Percentiles rank a stretch among this genome's conserved stretches.
These are phyloP conservation scores for Penicillium riverlandense DNA, from an alignment of 495 filamentous ascomycete genomes.

Conservation along the genomic window DNA sequence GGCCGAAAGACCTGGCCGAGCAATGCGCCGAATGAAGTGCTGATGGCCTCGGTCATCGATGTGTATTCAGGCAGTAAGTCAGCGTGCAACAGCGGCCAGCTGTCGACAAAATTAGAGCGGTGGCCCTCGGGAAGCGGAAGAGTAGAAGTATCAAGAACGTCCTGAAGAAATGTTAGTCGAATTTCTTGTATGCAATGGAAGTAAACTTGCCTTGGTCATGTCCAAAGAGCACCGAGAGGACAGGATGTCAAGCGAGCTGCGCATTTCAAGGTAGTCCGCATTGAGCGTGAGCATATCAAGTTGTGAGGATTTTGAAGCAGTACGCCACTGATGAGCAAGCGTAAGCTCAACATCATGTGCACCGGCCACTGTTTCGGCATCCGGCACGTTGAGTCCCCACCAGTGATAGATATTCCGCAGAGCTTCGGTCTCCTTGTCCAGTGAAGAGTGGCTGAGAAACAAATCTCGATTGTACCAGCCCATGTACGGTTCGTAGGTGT, in stretches of 20 bases:
- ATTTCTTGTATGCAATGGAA: neutral
- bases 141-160: conserved; percentile 52
- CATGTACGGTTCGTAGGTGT: conserved; percentile 72
- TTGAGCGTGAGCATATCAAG: conserved; percentile 22
- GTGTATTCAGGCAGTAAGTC: conserved; percentile 33
- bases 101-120: conserved; percentile 57
- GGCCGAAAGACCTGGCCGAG: conserved; percentile 23
- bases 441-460: conserved; percentile 9
- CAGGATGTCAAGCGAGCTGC: conserved; percentile 34
- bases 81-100: conserved; percentile 53
- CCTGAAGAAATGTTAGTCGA: conserved; percentile 27
- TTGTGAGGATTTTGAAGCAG: conserved; percentile 14
- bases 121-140: conserved; percentile 52
- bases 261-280: conserved; percentile 24
- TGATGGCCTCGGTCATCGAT: conserved; percentile 23
- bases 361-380: conserved; percentile 21
- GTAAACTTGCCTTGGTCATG: conserved; percentile 18
- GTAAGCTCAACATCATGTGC: conserved; percentile 2
- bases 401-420: conserved; percentile 26
- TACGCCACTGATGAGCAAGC: conserved; percentile 1
- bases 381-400: conserved; percentile 35
- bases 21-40: conserved; percentile 28
- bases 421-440: conserved; percentile 22
- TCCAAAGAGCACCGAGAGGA: conserved; percentile 22
- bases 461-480: conserved; percentile 63